These are phyloP conservation scores for Quercus lobata DNA, from an alignment of 331 rosid species.

Conservation along the genomic window DNA sequence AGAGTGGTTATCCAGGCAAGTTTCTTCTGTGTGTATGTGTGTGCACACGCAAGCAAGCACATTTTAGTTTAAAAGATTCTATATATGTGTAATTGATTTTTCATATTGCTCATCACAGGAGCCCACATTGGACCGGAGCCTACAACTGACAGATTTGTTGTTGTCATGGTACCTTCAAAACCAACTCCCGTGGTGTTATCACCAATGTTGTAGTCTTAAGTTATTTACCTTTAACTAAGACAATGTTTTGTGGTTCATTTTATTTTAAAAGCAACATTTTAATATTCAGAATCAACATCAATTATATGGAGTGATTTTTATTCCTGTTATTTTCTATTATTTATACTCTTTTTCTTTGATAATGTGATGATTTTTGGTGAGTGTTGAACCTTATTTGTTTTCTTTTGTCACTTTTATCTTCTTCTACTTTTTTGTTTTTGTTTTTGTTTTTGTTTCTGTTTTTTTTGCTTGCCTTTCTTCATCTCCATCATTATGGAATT, in stretches of 20 bases:
- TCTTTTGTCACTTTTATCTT: neutral
- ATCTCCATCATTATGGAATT: neutral
- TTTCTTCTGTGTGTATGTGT: conserved; percentile 3
- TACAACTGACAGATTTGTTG: conserved; percentile 97
- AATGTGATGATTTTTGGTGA: neutral
- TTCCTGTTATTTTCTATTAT: no score
- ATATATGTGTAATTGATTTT: conserved; percentile 15
- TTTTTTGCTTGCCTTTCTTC: neutral
- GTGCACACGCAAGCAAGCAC: neutral
- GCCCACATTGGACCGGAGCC: conserved; percentile 99
- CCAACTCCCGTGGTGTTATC: neutral
- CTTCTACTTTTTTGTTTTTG: no score
- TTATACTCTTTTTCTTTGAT: no score
- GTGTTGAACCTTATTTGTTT: neutral
- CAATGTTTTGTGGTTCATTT: neutral
- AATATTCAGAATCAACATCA: neutral
- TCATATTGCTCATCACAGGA: conserved; percentile 38
- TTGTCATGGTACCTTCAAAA: conserved; percentile 67
- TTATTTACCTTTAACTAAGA: neutral
- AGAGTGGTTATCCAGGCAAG: conserved; percentile 80
- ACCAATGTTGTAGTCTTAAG: neutral
- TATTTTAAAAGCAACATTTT: neutral
- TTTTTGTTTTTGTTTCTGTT: no score
- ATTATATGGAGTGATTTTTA: no score
- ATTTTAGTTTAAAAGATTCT: neutral